These are phyloP conservation scores for Hyaloscypha variabilis DNA, from an alignment of 495 filamentous ascomycete species.

Conservation along the genomic window DNA sequence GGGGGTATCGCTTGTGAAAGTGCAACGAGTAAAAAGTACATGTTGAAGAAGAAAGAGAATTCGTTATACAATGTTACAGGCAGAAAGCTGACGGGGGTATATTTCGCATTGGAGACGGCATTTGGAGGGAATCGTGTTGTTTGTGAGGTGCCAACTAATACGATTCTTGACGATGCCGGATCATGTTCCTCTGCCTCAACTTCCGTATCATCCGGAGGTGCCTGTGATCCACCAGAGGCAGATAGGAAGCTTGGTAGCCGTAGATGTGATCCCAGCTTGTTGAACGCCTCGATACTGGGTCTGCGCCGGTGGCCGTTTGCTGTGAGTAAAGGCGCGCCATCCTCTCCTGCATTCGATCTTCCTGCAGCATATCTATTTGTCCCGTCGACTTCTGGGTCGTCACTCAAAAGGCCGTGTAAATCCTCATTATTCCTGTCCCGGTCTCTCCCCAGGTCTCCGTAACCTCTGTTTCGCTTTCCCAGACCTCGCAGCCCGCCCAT, in stretches of 20 bases:
- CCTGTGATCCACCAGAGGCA: conserved; percentile 26
- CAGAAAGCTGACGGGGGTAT: conserved; percentile 93
- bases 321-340: conserved; percentile 67
- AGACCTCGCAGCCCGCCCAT: conserved; percentile 50
- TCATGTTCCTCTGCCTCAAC: conserved; percentile 51
- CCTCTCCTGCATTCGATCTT: conserved; percentile 51
- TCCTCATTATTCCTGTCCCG: conserved; percentile 57
- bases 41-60: conserved; percentile 99
- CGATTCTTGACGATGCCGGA: conserved; percentile 51
- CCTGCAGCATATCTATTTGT: conserved; percentile 54
- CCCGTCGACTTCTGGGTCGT: conserved; percentile 44
- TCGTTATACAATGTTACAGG: conserved; percentile 96
- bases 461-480: conserved; percentile 53
- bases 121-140: conserved; percentile 74
- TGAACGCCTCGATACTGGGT: conserved; percentile 38
- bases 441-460: conserved; percentile 61
- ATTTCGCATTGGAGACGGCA: conserved; percentile 94
- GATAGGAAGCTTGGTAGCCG: conserved; percentile 58
- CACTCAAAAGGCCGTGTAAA: conserved; percentile 55
- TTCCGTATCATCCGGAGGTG: conserved; percentile 36
- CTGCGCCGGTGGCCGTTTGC: conserved; percentile 25
- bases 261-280: conserved; percentile 43
- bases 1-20: conserved; percentile 89
- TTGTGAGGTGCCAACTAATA: conserved; percentile 53
- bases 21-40: conserved; percentile 96